Base-by-base conservation (phyloP, 805 yeast genomes). In the Cyberlindnera veronae region DNA sequence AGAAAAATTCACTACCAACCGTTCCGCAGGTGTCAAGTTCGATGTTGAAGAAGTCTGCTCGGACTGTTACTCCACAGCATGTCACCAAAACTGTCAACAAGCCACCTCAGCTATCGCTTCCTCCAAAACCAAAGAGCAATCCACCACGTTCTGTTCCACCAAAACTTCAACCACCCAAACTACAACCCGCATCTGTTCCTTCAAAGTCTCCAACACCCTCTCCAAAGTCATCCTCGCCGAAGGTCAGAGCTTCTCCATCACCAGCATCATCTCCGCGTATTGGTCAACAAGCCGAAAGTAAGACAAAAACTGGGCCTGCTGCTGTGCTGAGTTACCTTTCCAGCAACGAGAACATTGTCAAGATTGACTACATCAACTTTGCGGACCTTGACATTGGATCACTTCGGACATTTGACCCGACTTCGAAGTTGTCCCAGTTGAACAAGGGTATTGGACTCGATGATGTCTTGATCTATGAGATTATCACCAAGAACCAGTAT, bases 381-480 rank as follows among this genome's bases (percentile, higher is more conserved):
- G 34, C 57, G 6, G 55, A 54, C 15, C 36, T 57, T 19, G 29
- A 20, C 5, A 45, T 46, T 27, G 34, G 47, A 3, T 29, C 41
- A 9, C 32, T 50, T 8, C 39, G 40, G 4, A 41, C 54, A 4
- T 41, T 44, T 31, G 53, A 50, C 38, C 54, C 54, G 21, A 32
- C 41, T 2, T 44, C 51, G 3, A 23, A 34, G 15, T 34, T 41
- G 15, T 39, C 45, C 1, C 39, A 38, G 7, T 13, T 41, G 21
- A 33, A 15, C n/a, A 14, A 19, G 14, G 29, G 18, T 19, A 17
- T 39, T 3, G 45, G 44, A 8, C 34, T 60, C 15, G 60, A 55
- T 37, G 67, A 64, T 39, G 50, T 52, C 13, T 38, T 49, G 6
- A 66, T 66, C 18, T 61, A 66, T 38, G 47, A 53, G 20, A 57